Evolutionary conservation across 371 early-diverging fungal species (phyloP).

Genomic region (Saksenaea vasiformis): DNA sequence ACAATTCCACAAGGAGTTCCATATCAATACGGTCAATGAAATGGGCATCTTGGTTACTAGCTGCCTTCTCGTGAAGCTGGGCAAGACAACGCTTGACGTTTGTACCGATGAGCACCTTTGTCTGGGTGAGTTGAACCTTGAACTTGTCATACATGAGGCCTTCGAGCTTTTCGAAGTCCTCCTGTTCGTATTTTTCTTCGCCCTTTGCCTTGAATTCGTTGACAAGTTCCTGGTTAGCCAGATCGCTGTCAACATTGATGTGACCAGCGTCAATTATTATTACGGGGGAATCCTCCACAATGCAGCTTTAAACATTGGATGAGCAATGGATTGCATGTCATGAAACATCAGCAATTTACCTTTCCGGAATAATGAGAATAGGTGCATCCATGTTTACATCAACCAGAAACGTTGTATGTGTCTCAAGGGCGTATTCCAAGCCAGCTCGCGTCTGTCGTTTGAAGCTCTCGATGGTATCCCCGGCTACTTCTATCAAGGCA

Average conservation of each 20-base stretch:
- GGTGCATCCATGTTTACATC: constrained; percentile 87
- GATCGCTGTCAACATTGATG: constrained; percentile 77
- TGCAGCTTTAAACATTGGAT: constrained; percentile 29
- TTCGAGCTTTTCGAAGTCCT: constrained; percentile 63
- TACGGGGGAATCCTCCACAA: constrained; percentile 50
- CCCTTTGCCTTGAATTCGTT: constrained; percentile 60
- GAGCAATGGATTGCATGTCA: not conserved
- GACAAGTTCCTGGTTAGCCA: constrained; percentile 62
- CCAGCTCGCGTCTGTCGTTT: constrained; percentile 78
- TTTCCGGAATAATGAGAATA: constrained; percentile 81
- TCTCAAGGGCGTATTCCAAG: constrained; percentile 75
- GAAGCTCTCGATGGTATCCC: constrained; percentile 72
- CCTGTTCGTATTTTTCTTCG: constrained; percentile 43
- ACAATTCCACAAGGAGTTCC: constrained; percentile 66
- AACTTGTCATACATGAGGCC: constrained; percentile 84
- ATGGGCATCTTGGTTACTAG: constrained; percentile 45
- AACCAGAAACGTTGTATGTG: constrained; percentile 76
- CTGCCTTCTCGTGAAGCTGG: constrained; percentile 43
- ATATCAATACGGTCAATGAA: constrained; percentile 78
- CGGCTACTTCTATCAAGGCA: constrained; percentile 67
- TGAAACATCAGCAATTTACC: constrained; percentile 19
- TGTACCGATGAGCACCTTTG: constrained; percentile 66
- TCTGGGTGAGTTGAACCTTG: constrained; percentile 63
- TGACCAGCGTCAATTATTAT: constrained; percentile 87
- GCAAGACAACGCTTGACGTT: constrained; percentile 68